Conservation (phyloP, 2,329 filamentous ascomycete species). For the Beauveria sp. region DNA sequence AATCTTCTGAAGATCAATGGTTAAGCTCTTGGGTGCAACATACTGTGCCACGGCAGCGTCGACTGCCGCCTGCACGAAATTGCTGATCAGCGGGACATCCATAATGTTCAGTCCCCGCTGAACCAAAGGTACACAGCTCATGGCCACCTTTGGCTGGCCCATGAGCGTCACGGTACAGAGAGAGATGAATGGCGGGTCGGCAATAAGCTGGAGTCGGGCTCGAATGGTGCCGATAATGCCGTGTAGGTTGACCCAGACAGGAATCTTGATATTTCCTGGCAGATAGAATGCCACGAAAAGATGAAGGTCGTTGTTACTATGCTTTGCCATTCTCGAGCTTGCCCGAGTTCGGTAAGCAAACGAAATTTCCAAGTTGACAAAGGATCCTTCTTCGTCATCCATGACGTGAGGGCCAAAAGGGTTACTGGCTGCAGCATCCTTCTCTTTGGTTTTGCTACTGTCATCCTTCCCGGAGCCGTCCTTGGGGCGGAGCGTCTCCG, state of each 20-base stretch:
- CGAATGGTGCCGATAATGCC: conserved; percentile 65
- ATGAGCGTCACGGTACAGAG: conserved; percentile 67
- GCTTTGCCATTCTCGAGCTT: conserved; percentile 53
- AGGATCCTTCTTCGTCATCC: conserved; percentile 71
- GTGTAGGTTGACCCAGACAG: conserved; percentile 68
- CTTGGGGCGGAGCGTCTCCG: conserved; percentile 29
- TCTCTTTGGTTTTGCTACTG: conserved; percentile 20
- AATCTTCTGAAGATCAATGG: conserved; percentile 69
- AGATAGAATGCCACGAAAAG: conserved; percentile 66
- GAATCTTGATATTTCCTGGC: conserved; percentile 41
- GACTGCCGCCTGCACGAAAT: conserved; percentile 67
- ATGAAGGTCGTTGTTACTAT: conserved; percentile 60
- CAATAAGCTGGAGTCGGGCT: conserved; percentile 62
- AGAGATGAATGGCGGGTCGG: conserved; percentile 71
- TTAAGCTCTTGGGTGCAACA: conserved; percentile 68
- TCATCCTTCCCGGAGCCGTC: conserved; percentile 22
- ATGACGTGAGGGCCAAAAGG: conserved; percentile 45
- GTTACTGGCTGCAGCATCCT: conserved; percentile 23
- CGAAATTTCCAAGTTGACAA: conserved; percentile 68
- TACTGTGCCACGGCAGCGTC: conserved; percentile 69
- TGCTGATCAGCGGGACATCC: conserved; percentile 66
- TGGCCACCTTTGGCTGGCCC: conserved; percentile 64
- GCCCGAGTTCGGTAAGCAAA: conserved; percentile 64
- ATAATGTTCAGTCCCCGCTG: conserved; percentile 65
- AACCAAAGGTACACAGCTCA: conserved; percentile 63